Percentiles rank a stretch among this genome's conserved stretches.
These are phyloP conservation scores for Trypanosoma theileri DNA, from an alignment of 208 protist genomes.

Conservation along the genomic window DNA sequence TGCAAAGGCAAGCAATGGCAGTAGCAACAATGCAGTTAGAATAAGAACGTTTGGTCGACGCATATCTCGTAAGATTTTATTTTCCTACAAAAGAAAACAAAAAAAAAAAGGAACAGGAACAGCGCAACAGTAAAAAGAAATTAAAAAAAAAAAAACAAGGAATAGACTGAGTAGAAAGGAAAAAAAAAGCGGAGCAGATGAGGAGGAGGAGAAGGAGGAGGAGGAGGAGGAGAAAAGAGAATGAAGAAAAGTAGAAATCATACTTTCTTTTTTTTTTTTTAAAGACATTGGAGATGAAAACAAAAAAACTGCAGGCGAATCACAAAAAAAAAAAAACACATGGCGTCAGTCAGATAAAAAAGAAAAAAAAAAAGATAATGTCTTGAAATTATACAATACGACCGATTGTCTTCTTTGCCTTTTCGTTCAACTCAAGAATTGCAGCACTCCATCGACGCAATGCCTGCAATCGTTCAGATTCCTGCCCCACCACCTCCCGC, in stretches of 20 bases:
- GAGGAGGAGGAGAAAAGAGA: background rate
- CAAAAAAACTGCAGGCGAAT: conserved; percentile 8
- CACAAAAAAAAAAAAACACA: background rate
- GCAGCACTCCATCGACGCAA: conserved; percentile 29
- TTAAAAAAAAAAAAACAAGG: background rate
- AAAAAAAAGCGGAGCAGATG: background rate
- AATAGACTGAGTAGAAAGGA: background rate
- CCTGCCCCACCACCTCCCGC: background rate
- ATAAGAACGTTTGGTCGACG: background rate
- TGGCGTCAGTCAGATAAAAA: too few species aligned
- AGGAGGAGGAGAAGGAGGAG: background rate
- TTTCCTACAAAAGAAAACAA: background rate
- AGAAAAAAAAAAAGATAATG: background rate
- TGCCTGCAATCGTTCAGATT: conserved; percentile 27
- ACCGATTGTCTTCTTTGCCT: conserved; percentile 11
- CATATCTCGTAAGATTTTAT: background rate
- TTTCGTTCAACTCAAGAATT: conserved; percentile 19
- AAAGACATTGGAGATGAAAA: conserved; percentile 6
- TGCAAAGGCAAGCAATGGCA: background rate
- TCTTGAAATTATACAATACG: background rate
- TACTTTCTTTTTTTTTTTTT: background rate
- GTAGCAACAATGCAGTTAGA: background rate
- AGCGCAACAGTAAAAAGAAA: background rate
- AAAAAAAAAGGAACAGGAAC: background rate
- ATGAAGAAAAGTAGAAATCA: background rate